These are phyloP conservation scores for Cytospora paraplurivora DNA, from an alignment of 2,329 filamentous ascomycete genomes.

Conservation along the genomic window DNA sequence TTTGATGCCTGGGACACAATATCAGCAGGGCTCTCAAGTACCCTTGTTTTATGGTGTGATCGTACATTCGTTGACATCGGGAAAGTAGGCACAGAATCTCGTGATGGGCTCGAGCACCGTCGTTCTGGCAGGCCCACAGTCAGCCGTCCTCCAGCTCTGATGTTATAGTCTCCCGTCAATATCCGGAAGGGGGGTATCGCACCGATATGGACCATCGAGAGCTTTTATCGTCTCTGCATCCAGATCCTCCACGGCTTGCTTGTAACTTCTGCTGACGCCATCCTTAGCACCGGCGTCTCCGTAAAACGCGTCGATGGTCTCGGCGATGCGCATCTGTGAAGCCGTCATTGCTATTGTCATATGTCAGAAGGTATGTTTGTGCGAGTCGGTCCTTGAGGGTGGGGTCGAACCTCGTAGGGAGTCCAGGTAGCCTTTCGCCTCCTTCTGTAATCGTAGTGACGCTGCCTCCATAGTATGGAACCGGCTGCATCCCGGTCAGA, in stretches of 20 bases:
- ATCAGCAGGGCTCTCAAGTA: conserved; percentile 29
- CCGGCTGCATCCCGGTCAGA: conserved; percentile 57
- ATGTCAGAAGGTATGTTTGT: background rate
- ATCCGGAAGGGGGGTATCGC: conserved; percentile 31
- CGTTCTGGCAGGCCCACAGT: conserved; percentile 53
- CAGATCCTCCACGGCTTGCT: conserved; percentile 95
- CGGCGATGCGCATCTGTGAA: conserved; percentile 98
- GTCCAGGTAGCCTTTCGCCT: conserved; percentile 97
- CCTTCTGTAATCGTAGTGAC: conserved; percentile 88
- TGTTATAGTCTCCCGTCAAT: too few relatives aligned
- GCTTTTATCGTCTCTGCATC: conserved; percentile 99
- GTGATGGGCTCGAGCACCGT: conserved; percentile 96
- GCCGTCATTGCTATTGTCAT: conserved; percentile 82
- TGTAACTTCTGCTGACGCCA: conserved; percentile 94
- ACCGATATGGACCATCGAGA: conserved; percentile 91
- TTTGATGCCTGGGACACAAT: conserved; percentile 72
- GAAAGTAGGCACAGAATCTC: conserved; percentile 97
- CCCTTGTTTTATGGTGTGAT: conserved; percentile 36
- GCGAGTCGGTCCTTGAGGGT: background rate
- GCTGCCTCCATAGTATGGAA: conserved; percentile 98
- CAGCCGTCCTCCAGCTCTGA: conserved; percentile 14
- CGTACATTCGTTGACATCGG: conserved; percentile 95
- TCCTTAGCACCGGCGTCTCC: conserved; percentile 93
- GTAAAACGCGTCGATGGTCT: conserved; percentile 99
- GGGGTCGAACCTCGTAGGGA: conserved; percentile 73